A percentile compares a stretch with the other conserved stretches of the same genome.
Evolutionary conservation across 1,139 yeast genomes (phyloP).

Genomic region (Arxiozyma bovina): DNA sequence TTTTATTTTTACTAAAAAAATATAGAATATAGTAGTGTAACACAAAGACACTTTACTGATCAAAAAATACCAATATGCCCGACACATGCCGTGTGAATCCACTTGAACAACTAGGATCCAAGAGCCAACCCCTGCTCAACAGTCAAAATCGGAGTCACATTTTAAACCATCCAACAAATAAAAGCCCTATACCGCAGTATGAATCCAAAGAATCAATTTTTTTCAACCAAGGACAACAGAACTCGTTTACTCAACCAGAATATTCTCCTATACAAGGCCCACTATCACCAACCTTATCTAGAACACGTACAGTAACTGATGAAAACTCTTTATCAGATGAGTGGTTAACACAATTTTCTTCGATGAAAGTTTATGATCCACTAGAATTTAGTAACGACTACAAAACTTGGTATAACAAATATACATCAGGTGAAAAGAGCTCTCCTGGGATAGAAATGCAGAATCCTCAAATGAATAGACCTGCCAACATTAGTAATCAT

Average conservation of each 20-base stretch:
- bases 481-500: neutral
- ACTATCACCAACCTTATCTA: neutral
- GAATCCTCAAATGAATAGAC: neutral
- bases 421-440: slow-evolving; percentile 6
- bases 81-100: slow-evolving; percentile 7
- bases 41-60: neutral
- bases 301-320: neutral
- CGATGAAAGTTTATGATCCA: slow-evolving; percentile 25
- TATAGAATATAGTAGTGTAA: neutral
- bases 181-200: neutral
- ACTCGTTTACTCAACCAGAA: neutral
- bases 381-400: slow-evolving; percentile 24
- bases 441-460: neutral
- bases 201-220: neutral
- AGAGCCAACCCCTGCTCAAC: neutral
- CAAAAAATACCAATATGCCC: slow-evolving; percentile 2
- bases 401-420: slow-evolving; percentile 19
- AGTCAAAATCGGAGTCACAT: neutral
- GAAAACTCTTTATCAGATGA: neutral
- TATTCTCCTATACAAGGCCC: neutral
- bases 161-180: neutral
- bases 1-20: no score
- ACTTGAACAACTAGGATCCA: neutral
- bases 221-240: neutral
- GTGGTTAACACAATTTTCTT: slow-evolving; percentile 23